phyloP scores from a whole-genome alignment of 768 basidiomycete genomes.

The Phaeotremella fagi region DNA sequence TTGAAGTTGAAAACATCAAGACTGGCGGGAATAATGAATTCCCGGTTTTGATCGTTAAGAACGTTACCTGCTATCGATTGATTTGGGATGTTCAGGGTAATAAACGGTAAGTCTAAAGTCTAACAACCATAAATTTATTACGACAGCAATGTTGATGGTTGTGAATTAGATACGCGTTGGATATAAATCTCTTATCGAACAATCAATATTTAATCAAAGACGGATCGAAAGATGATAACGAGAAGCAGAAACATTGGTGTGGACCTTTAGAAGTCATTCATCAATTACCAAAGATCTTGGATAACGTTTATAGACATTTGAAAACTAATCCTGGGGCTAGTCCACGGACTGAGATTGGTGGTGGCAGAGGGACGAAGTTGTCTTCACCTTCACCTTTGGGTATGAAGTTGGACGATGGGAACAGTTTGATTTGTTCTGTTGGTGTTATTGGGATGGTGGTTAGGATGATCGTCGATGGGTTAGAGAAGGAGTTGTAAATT shows the following conservation, averaged over 20 bases:
- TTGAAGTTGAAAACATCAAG: conserved; percentile 57
- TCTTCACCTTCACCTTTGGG: not conserved
- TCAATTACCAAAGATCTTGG: not conserved
- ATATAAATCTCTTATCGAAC: conserved; percentile 15
- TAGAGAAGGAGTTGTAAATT: too few relatives aligned
- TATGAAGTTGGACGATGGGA: conserved; percentile 8
- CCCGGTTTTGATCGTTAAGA: conserved; percentile 17
- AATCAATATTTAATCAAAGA: conserved; percentile 18
- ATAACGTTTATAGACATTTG: not conserved
- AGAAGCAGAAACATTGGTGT: conserved; percentile 5
- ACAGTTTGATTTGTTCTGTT: conserved; percentile 10
- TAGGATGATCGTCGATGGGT: conserved; percentile 2
- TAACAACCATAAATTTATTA: too few relatives aligned
- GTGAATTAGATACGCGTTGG: conserved; percentile 30
- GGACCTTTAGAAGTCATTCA: conserved; percentile 10
- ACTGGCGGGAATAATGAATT: not conserved
- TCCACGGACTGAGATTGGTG: too few relatives aligned
- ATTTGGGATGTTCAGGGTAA: conserved; percentile 20
- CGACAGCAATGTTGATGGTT: too few relatives aligned
- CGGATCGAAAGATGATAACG: not conserved
- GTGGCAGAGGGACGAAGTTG: not conserved
- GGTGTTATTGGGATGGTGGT: conserved; percentile 9
- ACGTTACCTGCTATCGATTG: conserved; percentile 21
- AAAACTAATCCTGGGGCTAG: too few relatives aligned
- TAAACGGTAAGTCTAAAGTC: conserved; percentile 9